Evolutionary conservation across 2,329 filamentous ascomycete genomes (phyloP).

Genomic region (Sarocladiaceae sp.): DNA sequence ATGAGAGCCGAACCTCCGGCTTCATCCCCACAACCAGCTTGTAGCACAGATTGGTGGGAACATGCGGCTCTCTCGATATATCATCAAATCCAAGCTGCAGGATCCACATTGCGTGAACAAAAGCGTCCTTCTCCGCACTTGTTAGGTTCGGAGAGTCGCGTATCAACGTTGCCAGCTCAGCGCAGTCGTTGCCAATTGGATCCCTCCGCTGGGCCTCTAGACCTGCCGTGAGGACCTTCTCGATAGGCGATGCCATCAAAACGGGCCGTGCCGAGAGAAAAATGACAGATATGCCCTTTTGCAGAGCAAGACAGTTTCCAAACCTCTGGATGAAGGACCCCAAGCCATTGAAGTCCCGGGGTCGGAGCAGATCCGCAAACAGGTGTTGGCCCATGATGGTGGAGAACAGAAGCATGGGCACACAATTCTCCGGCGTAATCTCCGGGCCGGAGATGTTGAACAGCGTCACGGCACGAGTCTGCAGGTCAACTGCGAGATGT

Average conservation of each 20-base stretch:
- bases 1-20: conserved; percentile 26
- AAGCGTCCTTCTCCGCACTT: background rate
- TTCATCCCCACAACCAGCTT: conserved; percentile 23
- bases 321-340: conserved; percentile 23
- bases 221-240: background rate
- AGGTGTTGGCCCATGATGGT: conserved; percentile 37
- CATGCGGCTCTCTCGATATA: background rate
- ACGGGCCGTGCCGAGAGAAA: background rate
- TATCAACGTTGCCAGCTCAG: background rate
- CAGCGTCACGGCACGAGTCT: conserved; percentile 36
- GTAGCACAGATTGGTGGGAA: conserved; percentile 11
- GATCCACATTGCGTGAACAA: background rate
- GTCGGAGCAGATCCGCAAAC: conserved; percentile 38
- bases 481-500: conserved; percentile 35
- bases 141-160: background rate
- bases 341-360: conserved; percentile 15
- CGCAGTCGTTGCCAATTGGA: conserved; percentile 1
- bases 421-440: conserved; percentile 16
- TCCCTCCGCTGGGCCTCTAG: background rate
- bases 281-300: conserved; percentile 18
- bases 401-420: conserved; percentile 39
- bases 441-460: conserved; percentile 21
- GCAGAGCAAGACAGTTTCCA: conserved; percentile 20
- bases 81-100: conserved; percentile 1
- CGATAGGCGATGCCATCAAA: background rate